Evolutionary conservation across 2,329 filamentous ascomycete species (phyloP), one percentile per base, ranked within the genome.

Genomic region (Cercospora sojina): DNA sequence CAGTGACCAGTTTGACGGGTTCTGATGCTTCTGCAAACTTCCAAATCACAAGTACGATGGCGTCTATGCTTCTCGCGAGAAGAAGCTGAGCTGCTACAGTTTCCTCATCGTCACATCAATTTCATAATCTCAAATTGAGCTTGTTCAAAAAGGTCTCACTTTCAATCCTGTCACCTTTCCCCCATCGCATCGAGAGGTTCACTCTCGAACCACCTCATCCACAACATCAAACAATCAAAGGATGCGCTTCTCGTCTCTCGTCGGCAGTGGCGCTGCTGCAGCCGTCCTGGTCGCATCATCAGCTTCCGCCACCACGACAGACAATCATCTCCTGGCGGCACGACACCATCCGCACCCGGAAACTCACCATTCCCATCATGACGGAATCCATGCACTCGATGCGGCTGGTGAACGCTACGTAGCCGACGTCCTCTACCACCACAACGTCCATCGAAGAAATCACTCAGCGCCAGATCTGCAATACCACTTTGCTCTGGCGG

Each of bases 401-500:
- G 53, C 53, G 0, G 53, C 27, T 18, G 53, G 47, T 1, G 12
- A 51, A 9, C 20, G 23, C 38, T 60, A 60, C 25, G 38, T 60
- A 20, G 23, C 7, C 3, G 35, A 60, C 8, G 60, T 62, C n/a
- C 47, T 62, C 29, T 53, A 60, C 4, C 66, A 68, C 23, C 66
- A 68, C 60, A 68, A 68, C 56, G 56, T 66, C 32, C 66, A 68
- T 38, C 66, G 66, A 16, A 20, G 32, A 2, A 68, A 68, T 7
- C 66, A 68, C 13, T 68, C 66, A 3, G 59, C 66, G 49, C 63
- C 80, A 18, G 84, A 81, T 58, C 77, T 97, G 57, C 76, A 74
- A 57, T 97, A 91, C 90, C 84, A 89, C 73, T 74, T 80, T 12
- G 80, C 80, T 43, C 85, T 92, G 61, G 90, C 87, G 63, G 76